Evolutionary conservation across 1,284 basidiomycete species (phyloP).

Genomic region (Leccinum subrobustum): DNA sequence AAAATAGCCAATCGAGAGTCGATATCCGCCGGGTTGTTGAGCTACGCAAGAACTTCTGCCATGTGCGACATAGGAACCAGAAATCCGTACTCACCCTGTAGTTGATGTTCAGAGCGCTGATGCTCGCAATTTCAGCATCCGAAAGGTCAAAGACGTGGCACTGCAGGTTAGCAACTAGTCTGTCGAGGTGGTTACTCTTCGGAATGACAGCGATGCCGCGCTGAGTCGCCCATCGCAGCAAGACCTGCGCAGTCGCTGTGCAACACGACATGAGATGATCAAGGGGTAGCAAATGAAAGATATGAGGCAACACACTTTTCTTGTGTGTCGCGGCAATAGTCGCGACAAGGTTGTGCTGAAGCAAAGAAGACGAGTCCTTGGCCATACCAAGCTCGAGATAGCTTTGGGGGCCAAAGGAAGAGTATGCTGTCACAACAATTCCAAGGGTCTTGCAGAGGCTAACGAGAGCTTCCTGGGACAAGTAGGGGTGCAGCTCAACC

Average conservation of each 20-base stretch:
- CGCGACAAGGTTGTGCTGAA: conserved; percentile 49
- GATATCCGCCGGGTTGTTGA: conserved; percentile 71
- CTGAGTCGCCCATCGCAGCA: conserved; percentile 80
- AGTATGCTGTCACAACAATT: conserved; percentile 77
- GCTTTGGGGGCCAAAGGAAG: conserved; percentile 72
- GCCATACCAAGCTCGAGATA: conserved; percentile 64
- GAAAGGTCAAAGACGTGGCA: conserved; percentile 58
- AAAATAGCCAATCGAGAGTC: conserved; percentile 66
- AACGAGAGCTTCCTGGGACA: conserved; percentile 67
- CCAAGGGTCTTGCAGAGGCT: conserved; percentile 56
- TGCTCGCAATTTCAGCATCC: conserved; percentile 55
- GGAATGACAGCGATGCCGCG: conserved; percentile 78
- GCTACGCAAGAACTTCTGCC: conserved; percentile 33
- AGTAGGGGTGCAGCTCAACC: conserved; percentile 77
- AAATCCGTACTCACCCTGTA: conserved; percentile 47
- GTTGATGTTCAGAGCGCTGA: conserved; percentile 64
- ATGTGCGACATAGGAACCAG: background rate
- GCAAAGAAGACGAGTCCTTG: conserved; percentile 48
- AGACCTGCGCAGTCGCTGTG: conserved; percentile 57
- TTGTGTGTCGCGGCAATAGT: conserved; percentile 49
- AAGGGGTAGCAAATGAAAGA: background rate
- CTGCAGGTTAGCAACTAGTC: conserved; percentile 61
- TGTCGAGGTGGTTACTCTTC: conserved; percentile 58
- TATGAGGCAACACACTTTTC: conserved; percentile 47
- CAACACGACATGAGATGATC: conserved; percentile 3